These are phyloP conservation scores for Amylostereum areolatum DNA, from an alignment of 1,284 basidiomycete species.

Conservation along the genomic window DNA sequence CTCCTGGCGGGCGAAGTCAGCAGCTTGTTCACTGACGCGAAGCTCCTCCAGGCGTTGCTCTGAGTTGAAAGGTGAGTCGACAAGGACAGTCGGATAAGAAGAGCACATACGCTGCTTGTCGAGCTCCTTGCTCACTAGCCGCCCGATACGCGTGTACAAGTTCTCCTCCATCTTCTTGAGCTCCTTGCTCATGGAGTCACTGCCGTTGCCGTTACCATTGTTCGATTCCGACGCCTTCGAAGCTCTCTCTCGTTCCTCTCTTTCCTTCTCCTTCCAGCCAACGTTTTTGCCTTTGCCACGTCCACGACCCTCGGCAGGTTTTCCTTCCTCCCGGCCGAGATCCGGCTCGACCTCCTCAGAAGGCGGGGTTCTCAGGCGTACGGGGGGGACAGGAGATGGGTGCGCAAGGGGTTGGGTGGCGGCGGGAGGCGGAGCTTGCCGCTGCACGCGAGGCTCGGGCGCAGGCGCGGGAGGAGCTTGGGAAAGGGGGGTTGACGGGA, in stretches of 20 bases:
- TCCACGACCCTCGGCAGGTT: slow-evolving; percentile 27
- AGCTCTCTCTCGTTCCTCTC: slow-evolving; percentile 35
- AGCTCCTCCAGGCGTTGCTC: slow-evolving; percentile 78
- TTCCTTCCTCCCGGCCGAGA: slow-evolving; percentile 46
- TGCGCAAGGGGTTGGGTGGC: slow-evolving; percentile 21
- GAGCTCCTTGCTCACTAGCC: slow-evolving; percentile 75
- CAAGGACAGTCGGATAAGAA: slow-evolving; percentile 14
- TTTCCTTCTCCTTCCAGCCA: slow-evolving; percentile 49
- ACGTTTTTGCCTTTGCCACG: slow-evolving; percentile 53
- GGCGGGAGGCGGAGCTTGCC: slow-evolving; percentile 24
- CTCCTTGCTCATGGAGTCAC: slow-evolving; percentile 57
- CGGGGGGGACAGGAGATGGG: slow-evolving; percentile 21
- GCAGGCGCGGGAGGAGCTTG: slow-evolving; percentile 9
- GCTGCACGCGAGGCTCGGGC: slow-evolving; percentile 31
- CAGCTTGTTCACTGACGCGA: slow-evolving; percentile 66
- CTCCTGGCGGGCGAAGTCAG: slow-evolving; percentile 77
- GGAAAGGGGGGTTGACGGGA: slow-evolving; percentile 40
- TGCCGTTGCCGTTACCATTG: slow-evolving; percentile 42
- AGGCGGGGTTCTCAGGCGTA: slow-evolving; percentile 55
- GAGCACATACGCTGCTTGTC: slow-evolving; percentile 70
- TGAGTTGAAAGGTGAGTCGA: slow-evolving; percentile 22
- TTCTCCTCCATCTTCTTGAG: slow-evolving; percentile 78
- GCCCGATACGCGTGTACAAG: slow-evolving; percentile 64
- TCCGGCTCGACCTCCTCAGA: slow-evolving; percentile 70
- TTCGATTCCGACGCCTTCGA: slow-evolving; percentile 37